Evolutionary conservation across 345 rosid species (phyloP).

Genomic region (Abelmoschus esculentus): DNA sequence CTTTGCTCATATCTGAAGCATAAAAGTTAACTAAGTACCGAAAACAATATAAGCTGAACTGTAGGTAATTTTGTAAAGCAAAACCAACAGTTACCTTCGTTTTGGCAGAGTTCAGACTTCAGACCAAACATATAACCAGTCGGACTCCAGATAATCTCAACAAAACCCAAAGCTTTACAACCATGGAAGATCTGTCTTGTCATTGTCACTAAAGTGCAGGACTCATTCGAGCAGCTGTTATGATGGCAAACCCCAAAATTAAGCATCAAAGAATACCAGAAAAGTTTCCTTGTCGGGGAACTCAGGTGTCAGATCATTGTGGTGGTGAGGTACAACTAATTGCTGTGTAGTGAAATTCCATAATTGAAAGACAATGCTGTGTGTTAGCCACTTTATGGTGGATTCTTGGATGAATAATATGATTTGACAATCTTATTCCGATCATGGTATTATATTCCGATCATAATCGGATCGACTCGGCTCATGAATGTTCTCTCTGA

Average conservation of each 20-base stretch:
- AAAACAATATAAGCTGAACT: neutral
- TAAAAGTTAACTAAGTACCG: neutral
- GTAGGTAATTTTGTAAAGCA: neutral
- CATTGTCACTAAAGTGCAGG: neutral
- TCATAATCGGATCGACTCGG: neutral
- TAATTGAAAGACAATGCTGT: neutral
- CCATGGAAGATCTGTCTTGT: neutral
- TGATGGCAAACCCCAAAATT: neutral
- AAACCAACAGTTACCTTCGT: neutral
- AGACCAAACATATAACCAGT: neutral
- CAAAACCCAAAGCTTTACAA: neutral
- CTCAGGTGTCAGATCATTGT: neutral
- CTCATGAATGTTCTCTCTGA: neutral
- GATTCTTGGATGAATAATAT: neutral
- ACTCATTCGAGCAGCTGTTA: constrained; percentile 1
- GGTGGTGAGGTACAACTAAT: neutral
- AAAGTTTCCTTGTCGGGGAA: neutral
- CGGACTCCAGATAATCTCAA: neutral
- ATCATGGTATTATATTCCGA: neutral
- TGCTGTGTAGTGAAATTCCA: neutral
- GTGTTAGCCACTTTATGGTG: neutral
- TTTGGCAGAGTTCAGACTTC: neutral
- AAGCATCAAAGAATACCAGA: constrained; percentile 1
- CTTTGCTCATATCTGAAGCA: neutral
- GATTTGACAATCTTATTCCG: neutral